Base-by-base conservation (phyloP, 2,329 filamentous ascomycete genomes). In the Stachybotrys chartarum region DNA sequence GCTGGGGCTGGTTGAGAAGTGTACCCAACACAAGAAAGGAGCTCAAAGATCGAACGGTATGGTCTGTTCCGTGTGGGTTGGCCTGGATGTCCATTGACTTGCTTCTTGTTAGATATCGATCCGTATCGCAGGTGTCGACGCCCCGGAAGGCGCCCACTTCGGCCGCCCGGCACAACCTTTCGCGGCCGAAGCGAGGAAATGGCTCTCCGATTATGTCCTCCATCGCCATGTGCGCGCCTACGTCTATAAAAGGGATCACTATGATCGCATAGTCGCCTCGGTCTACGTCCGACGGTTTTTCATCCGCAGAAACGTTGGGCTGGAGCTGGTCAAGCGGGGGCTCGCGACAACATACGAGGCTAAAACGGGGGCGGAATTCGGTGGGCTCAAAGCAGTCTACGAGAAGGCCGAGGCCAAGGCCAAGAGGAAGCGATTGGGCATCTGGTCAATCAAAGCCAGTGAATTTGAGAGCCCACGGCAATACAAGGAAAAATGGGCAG, bases 341-440 rank as follows among this genome's bases (percentile, higher is more conserved):
- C 74, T 95, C 59, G 94, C 93, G 46, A 96, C 91, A 3, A 87
- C 94, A 3, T 99, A 97, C 69, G 94, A 97, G 73, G 93, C 91
- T 31, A 97, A 96, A 72, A 82, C 79, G 6, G 94, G 93, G 3
- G 87, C 84, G 18, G 94, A 97, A 68, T 99, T 94, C 77, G 94
- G 94, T 30, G 84, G 85, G 0, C 76, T 81, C 55, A 82, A 85
- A 63, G 73, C 76, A 51, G 70, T 78, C 57, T 93, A 93, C 68
- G 79, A 83, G 60, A 78, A 75, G 57, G 85, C 85, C 6, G 86
- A 92, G 72, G 78, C 76, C 50, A 76, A 76, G 68, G 89, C 90
- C 4, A 90, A 84, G 74, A 74, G 67, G 58, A 81, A 79, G 66
- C 82, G 81, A 59, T 76, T 75, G 61, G 90, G 90, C 1, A 83